Evolutionary conservation across 2,329 filamentous ascomycete genomes (phyloP), one percentile per base, ranked within the genome.

Genomic region (Venturia aucupariae): DNA sequence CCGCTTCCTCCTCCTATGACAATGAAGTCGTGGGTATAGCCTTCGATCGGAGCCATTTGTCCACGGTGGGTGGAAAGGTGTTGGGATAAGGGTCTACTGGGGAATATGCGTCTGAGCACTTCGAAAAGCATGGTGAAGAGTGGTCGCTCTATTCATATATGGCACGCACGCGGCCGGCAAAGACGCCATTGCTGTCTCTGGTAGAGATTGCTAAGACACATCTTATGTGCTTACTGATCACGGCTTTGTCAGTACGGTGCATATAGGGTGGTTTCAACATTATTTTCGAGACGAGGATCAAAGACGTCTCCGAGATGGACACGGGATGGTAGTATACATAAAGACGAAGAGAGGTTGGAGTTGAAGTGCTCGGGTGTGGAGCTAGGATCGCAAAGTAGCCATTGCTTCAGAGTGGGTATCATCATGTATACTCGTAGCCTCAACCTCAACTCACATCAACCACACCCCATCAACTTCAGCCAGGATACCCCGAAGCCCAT

Each of bases 1-100:
- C 80, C 81, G 67, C 78, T 80, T 61, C 81, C 81, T 68, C 81
- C 81, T 65, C 81, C 81, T 68, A 83, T 77, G 65, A 83, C 80
- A 64, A 84, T 80, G 68, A 81, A 83, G 69, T 84, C 81, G 70
- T 81, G 83, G 65, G 78, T 75, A 66, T 79, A 77, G 30, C 75
- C 27, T 19, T 60, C 72, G 46, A 78, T 73, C 30, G 80, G 79
- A 66, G 79, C 75, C 79, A 81, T 81, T 64, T 66, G 71, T 32
- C 62, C 57, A 17, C 72, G 65, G 13, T 72, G 71, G 7, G 71
- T 72, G 32, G 75, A 73, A 19, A 61, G 35, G 15, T 61, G 19
- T 42, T 38, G 35, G 13, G 15, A 24, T 13, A 38, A 24, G 17
- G 17, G 27, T 22, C 32, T 38, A 30, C 22, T 60, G 15, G 8